phyloP scores from a whole-genome alignment of 768 basidiomycete species.

The Xerocomus potaroensis region DNA sequence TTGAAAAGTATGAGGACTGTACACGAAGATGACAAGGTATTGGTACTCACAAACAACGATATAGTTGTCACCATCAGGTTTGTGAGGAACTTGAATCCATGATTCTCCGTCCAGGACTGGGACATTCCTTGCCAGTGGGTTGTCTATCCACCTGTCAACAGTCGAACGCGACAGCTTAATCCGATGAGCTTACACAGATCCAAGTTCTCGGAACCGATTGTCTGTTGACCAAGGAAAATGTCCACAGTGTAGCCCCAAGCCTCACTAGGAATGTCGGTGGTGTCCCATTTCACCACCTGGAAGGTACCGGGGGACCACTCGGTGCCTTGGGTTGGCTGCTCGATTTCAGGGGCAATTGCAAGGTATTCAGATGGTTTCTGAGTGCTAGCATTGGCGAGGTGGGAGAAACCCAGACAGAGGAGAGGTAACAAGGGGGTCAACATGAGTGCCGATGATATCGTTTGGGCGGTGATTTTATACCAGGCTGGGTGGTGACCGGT shows the following conservation, averaged over 20 bases:
- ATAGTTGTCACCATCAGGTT: conserved; percentile 45
- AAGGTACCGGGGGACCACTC: conserved; percentile 36
- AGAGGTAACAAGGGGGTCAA: conserved; percentile 18
- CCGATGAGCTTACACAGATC: conserved; percentile 39
- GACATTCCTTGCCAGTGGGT: conserved; percentile 56
- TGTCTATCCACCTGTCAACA: conserved; percentile 34
- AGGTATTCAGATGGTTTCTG: conserved; percentile 28
- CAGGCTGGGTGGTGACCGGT: no score
- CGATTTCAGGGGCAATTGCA: conserved; percentile 42
- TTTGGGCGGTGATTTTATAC: no score
- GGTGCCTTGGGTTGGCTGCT: conserved; percentile 27
- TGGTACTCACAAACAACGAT: conserved; percentile 56
- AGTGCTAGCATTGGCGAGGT: conserved; percentile 27
- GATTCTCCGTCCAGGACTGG: conserved; percentile 46
- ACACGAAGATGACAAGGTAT: background rate
- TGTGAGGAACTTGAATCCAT: conserved; percentile 49
- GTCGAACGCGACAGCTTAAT: no score
- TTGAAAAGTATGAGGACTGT: conserved; percentile 4
- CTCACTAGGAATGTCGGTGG: conserved; percentile 35
- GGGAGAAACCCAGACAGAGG: conserved; percentile 27
- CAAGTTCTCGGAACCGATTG: conserved; percentile 43
- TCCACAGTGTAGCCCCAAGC: conserved; percentile 34
- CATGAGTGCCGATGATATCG: no score
- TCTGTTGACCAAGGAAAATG: conserved; percentile 42
- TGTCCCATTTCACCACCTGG: conserved; percentile 43